phyloP scores from a whole-genome alignment of 352 stramenopile genomes.

The Aphanomyces astaci region DNA sequence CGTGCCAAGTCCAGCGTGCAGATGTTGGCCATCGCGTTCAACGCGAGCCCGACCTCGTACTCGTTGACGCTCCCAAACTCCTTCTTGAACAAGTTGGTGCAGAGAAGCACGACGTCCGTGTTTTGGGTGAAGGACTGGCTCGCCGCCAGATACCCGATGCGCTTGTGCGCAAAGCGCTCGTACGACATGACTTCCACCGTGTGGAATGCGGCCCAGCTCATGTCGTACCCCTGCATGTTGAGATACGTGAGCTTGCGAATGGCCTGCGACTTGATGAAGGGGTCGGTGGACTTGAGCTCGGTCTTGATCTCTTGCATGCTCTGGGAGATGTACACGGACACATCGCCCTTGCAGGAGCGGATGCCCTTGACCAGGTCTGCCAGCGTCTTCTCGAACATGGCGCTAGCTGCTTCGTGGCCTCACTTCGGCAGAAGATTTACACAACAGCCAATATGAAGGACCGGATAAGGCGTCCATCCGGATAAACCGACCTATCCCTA shows the following conservation, averaged over 20 bases:
- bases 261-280: constrained; percentile 95
- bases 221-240: constrained; percentile 98
- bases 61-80: constrained; percentile 86
- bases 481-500: not conserved
- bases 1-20: constrained; percentile 94
- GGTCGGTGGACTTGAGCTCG: constrained; percentile 94
- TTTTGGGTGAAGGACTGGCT: constrained; percentile 95
- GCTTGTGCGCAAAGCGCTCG: constrained; percentile 93
- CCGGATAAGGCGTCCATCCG: not conserved
- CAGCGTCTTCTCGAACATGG: constrained; percentile 98
- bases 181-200: constrained; percentile 98
- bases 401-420: not conserved
- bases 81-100: constrained; percentile 98
- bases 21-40: constrained; percentile 99
- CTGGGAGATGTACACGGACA: constrained; percentile 95
- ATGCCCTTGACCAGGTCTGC: constrained; percentile 99
- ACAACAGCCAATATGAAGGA: not conserved
- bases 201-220: constrained; percentile 96
- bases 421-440: constrained; percentile 7
- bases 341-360: constrained; percentile 93
- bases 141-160: constrained; percentile 94
- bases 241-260: constrained; percentile 96
- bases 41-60: constrained; percentile 95
- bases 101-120: constrained; percentile 97
- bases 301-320: constrained; percentile 97